Evolutionary conservation across 2,329 filamentous ascomycete genomes (phyloP), one percentile per base, ranked within the genome.

Genomic region (Hymenoscyphus repandus): DNA sequence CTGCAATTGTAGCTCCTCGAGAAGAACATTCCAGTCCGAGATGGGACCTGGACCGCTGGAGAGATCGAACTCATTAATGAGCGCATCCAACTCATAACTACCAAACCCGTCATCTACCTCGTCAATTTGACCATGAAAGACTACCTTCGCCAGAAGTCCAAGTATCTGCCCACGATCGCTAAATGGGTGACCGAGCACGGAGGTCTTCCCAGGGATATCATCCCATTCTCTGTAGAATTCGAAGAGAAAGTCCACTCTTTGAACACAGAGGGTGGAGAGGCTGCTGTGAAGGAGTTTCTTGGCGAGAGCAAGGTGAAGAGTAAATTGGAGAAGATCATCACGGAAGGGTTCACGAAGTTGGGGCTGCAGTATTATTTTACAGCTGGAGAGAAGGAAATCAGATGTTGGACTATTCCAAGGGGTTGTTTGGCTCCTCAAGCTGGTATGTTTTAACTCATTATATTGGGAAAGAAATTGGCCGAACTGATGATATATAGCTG

Each of bases 111-210:
- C 41, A 72, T 74, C 55, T 74, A 74, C 59, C 69, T 74, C 30
- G 70, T 74, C 47, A 74, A 74, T 58, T 50, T 74, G 48, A 71
- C 70, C 1, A 72, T 73, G 71, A 73, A 73, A 63, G 72, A 74
- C 53, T 74, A 74, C 60, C 64, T 74, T 22, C 58, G 72, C 33
- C 72, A 73, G 51, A 73, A 74, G 64, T 68, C 68, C 66, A 74
- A 74, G 61, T 74, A 73, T 43, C 68, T 74, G 15, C 69, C 70
- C 2, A 47, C 59, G 12, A 74, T 74, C n/a, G 68, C 68, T 39
- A 71, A 72, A 55, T 74, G 71, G 72, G 71, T 73, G 2, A 70
- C 67, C 4, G 69, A 69, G 59, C 71, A 74, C 53, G 71, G 72
- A 10, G 71, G 71, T 10, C 49, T 64, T 9, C 66, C 69, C 9